Percentiles rank a stretch among this genome's conserved stretches.
Evolutionary conservation across 78 protist genomes (phyloP).

Genomic region (Isochrysis galbana): DNA sequence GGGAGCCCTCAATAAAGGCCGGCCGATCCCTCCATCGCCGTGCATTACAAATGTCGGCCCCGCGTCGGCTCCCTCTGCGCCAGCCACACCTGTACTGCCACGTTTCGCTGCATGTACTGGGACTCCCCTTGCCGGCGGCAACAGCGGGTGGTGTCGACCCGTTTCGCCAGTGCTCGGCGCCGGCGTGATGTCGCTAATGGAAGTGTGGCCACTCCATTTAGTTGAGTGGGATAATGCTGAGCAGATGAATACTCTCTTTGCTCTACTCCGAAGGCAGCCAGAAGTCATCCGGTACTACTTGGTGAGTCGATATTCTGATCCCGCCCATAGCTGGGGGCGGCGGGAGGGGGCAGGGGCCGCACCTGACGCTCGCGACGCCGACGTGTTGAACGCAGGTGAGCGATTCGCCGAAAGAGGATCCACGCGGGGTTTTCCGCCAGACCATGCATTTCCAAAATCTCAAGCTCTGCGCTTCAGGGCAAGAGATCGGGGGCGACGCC

Average conservation of each 20-base stretch:
- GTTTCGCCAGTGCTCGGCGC: not conserved
- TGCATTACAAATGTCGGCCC: too few relatives aligned
- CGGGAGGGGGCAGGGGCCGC: not conserved
- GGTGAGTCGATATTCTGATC: not conserved
- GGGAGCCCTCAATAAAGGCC: not conserved
- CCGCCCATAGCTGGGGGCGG: not conserved
- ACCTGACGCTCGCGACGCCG: too few relatives aligned
- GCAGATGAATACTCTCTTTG: constrained; percentile 9
- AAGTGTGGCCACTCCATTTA: constrained; percentile 48
- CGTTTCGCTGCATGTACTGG: too few relatives aligned
- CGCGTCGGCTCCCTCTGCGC: too few relatives aligned
- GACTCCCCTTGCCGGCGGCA: too few relatives aligned
- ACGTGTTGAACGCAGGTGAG: too few relatives aligned
- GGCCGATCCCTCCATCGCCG: too few relatives aligned
- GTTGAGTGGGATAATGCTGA: constrained; percentile 27
- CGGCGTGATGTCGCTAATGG: not conserved
- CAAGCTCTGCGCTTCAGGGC: not conserved
- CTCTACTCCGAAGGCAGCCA: not conserved
- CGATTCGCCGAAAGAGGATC: too few relatives aligned
- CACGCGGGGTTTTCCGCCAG: not conserved
- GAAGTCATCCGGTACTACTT: not conserved
- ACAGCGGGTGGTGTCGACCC: too few relatives aligned
- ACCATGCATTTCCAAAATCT: not conserved
- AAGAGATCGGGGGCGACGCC: constrained; percentile 12
- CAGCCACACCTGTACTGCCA: too few relatives aligned